Conservation (phyloP, 345 rosid genomes). For the Stellera chamaejasme region DNA sequence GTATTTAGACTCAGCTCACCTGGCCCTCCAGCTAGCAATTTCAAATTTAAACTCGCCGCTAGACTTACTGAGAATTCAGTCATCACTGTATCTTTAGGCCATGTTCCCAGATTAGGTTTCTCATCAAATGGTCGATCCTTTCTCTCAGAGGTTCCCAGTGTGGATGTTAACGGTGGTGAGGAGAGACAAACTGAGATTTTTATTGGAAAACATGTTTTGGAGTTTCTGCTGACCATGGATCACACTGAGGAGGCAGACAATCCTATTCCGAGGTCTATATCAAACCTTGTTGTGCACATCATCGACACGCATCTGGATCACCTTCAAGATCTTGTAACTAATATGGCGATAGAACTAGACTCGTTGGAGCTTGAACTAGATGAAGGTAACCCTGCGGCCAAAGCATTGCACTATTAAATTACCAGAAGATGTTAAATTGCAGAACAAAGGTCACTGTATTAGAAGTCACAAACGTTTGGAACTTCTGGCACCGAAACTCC, state of each 20-base stretch:
- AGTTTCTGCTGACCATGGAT: constrained; percentile 77
- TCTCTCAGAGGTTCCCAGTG: constrained; percentile 75
- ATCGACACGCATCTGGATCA: constrained; percentile 85
- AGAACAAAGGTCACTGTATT: no score
- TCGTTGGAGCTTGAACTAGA: constrained; percentile 76
- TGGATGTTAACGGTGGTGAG: constrained; percentile 25
- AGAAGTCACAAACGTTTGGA: no score
- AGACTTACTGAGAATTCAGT: constrained; percentile 81
- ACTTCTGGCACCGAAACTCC: no score
- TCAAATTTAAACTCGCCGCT: constrained; percentile 75
- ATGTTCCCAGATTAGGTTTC: constrained; percentile 80
- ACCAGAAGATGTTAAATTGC: no score
- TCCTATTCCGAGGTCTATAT: constrained; percentile 70
- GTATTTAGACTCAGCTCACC: constrained; percentile 88
- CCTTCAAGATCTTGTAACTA: constrained; percentile 73
- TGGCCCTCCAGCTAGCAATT: constrained; percentile 62
- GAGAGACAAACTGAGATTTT: constrained; percentile 55
- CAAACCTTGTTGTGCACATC: constrained; percentile 77
- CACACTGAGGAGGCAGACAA: constrained; percentile 95
- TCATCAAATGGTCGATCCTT: constrained; percentile 64
- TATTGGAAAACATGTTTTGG: constrained; percentile 86
- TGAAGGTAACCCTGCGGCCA: constrained; percentile 34
- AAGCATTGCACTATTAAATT: no score
- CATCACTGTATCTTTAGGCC: constrained; percentile 77
- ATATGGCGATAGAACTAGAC: constrained; percentile 77